These are phyloP conservation scores for Rhizoclosmatium globosum DNA, from an alignment of 192 early-diverging fungal species.

Conservation along the genomic window DNA sequence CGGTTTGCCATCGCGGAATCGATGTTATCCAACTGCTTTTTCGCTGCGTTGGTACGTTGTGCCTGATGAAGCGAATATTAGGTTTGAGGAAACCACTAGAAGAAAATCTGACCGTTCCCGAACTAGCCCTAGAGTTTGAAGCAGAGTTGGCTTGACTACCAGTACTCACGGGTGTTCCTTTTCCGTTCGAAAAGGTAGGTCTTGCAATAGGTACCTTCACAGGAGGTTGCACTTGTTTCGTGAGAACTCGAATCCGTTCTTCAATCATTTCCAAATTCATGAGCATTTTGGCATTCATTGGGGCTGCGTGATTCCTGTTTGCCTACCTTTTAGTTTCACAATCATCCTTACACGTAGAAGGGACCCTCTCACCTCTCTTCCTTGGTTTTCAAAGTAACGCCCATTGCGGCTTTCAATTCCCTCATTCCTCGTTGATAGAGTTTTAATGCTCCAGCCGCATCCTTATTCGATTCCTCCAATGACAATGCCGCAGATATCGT, in stretches of 20 bases:
- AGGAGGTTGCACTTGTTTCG: conserved; percentile 28
- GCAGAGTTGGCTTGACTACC: not conserved
- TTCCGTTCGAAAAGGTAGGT: not conserved
- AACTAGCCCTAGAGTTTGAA: not conserved
- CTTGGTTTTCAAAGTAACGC: conserved; percentile 29
- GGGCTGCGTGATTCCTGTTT: conserved; percentile 44
- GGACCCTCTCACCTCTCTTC: too few relatives aligned
- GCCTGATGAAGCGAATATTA: too few relatives aligned
- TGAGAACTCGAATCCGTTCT: conserved; percentile 46
- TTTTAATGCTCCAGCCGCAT: conserved; percentile 38
- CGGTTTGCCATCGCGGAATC: conserved; percentile 53
- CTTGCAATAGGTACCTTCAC: not conserved
- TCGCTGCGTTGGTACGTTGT: too few relatives aligned
- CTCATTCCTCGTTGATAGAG: conserved; percentile 48
- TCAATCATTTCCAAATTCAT: conserved; percentile 49
- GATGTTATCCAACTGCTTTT: not conserved
- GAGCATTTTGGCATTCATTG: conserved; percentile 52
- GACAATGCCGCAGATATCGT: conserved; percentile 50
- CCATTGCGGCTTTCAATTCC: conserved; percentile 50
- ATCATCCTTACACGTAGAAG: too few relatives aligned
- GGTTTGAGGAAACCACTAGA: not conserved
- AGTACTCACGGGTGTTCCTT: not conserved
- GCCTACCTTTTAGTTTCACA: too few relatives aligned
- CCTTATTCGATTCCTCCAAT: conserved; percentile 39
- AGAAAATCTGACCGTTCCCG: not conserved